A percentile compares a stretch with the other conserved stretches of the same genome.
phyloP scores from a whole-genome alignment of 306 rosid genomes.

The Cyamopsis tetragonoloba region DNA sequence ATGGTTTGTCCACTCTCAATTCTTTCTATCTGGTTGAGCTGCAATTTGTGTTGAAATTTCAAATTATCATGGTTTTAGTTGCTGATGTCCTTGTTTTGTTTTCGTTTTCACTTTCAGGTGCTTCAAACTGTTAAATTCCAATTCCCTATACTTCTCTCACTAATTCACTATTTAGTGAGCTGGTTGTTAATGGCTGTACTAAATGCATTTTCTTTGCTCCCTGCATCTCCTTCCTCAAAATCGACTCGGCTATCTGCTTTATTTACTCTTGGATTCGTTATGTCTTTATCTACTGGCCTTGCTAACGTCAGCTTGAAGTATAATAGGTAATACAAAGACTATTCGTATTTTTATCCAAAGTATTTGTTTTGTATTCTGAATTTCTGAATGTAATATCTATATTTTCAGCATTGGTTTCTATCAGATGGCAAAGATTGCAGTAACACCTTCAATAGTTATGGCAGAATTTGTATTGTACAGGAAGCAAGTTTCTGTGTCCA shows the following conservation, averaged over 20 bases:
- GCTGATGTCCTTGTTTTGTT: slow-evolving; percentile 2
- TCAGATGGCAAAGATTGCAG: slow-evolving; percentile 94
- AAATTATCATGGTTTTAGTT: slow-evolving; percentile 14
- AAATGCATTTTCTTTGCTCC: slow-evolving; percentile 59
- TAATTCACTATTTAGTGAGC: slow-evolving; percentile 76
- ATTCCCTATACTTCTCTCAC: slow-evolving; percentile 70
- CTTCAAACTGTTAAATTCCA: slow-evolving; percentile 71
- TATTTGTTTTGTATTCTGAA: slow-evolving; percentile 16
- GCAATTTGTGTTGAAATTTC: background rate
- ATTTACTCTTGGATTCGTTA: slow-evolving; percentile 74
- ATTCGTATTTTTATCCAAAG: background rate
- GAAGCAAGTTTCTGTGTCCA: slow-evolving; percentile 62
- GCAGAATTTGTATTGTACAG: slow-evolving; percentile 63
- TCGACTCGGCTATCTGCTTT: slow-evolving; percentile 51
- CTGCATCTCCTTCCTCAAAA: slow-evolving; percentile 69
- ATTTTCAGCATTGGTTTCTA: slow-evolving; percentile 82
- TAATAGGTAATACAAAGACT: slow-evolving; percentile 60
- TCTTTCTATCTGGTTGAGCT: background rate
- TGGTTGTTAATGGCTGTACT: slow-evolving; percentile 81
- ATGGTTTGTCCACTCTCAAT: slow-evolving; percentile 52
- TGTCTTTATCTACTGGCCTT: slow-evolving; percentile 83
- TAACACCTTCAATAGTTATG: slow-evolving; percentile 75
- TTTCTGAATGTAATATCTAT: slow-evolving; percentile 34
- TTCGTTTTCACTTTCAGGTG: slow-evolving; percentile 46
- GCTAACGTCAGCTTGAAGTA: slow-evolving; percentile 90